Percentiles rank a stretch among this genome's conserved stretches.
These are phyloP conservation scores for Lachancea lanzarotensis DNA, from an alignment of 805 yeast genomes.

Conservation along the genomic window DNA sequence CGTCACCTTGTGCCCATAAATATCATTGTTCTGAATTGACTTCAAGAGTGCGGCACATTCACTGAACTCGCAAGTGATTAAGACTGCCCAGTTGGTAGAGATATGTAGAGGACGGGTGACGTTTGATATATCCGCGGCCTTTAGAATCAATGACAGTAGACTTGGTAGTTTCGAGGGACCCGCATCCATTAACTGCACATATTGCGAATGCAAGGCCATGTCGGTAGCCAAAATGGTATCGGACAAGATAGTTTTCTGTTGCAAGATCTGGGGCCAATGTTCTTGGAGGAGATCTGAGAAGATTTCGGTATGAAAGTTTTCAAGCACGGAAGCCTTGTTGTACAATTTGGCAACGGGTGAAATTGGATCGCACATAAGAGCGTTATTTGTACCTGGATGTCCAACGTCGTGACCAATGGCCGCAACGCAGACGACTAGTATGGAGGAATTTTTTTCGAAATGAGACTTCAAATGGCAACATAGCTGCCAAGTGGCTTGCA, in stretches of 20 bases:
- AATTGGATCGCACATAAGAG: slow-evolving; percentile 49
- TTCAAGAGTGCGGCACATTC: slow-evolving; percentile 50
- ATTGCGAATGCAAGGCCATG: slow-evolving; percentile 82
- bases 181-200: slow-evolving; percentile 46
- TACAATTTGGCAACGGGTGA: slow-evolving; percentile 62
- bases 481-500: slow-evolving; percentile 79
- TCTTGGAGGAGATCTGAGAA: slow-evolving; percentile 46
- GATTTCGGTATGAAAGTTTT: slow-evolving; percentile 70
- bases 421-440: slow-evolving; percentile 60
- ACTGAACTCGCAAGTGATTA: slow-evolving; percentile 69
- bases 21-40: slow-evolving; percentile 16
- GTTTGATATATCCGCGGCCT: slow-evolving; percentile 94
- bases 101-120: slow-evolving; percentile 74
- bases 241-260: slow-evolving; percentile 16
- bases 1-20: slow-evolving; percentile 2
- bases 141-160: slow-evolving; percentile 64
- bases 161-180: slow-evolving; percentile 32
- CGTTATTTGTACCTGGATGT: slow-evolving; percentile 93
- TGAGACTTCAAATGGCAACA: slow-evolving; percentile 18
- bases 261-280: slow-evolving; percentile 41
- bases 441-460: slow-evolving; percentile 36
- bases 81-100: slow-evolving; percentile 80
- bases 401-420: slow-evolving; percentile 95
- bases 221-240: slow-evolving; percentile 70
- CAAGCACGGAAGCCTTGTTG: slow-evolving; percentile 65